Evolutionary conservation across 805 yeast genomes (phyloP).

Genomic region (Kodamaea restingae): DNA sequence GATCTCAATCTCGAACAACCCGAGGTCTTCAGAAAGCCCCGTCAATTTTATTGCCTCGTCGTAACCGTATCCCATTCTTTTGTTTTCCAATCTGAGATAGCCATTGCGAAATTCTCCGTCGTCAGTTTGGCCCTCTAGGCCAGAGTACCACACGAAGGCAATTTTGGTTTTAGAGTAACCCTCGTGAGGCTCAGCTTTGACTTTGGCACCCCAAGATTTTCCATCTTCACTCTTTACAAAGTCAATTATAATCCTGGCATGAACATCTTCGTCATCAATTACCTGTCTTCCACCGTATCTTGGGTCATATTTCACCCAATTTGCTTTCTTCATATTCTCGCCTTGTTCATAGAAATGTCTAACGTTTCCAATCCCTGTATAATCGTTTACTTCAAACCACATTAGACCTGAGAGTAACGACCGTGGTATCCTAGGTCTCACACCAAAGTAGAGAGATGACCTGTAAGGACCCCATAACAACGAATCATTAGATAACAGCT

Average conservation of each 20-base stretch:
- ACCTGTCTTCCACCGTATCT: constrained; percentile 80
- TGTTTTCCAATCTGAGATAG: constrained; percentile 24
- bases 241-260: constrained; percentile 60
- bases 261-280: constrained; percentile 62
- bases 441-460: constrained; percentile 79
- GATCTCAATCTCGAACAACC: constrained; percentile 58
- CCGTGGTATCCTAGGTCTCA: constrained; percentile 76
- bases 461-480: constrained; percentile 89
- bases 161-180: constrained; percentile 48
- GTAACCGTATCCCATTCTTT: constrained; percentile 24
- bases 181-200: constrained; percentile 59
- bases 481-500: constrained; percentile 18
- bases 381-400: constrained; percentile 75
- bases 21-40: constrained; percentile 58
- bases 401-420: constrained; percentile 74
- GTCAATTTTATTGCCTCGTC: constrained; percentile 38
- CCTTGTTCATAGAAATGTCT: constrained; percentile 75
- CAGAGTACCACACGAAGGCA: constrained; percentile 74
- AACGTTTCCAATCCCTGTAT: constrained; percentile 48
- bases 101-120: constrained; percentile 15
- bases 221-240: constrained; percentile 71
- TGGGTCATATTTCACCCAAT: constrained; percentile 88
- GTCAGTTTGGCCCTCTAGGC: constrained; percentile 55
- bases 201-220: constrained; percentile 75
- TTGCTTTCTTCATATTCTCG: constrained; percentile 68